Evolutionary conservation across 2,329 filamentous ascomycete genomes (phyloP).

Genomic region (Tolypocladium guangdongense): DNA sequence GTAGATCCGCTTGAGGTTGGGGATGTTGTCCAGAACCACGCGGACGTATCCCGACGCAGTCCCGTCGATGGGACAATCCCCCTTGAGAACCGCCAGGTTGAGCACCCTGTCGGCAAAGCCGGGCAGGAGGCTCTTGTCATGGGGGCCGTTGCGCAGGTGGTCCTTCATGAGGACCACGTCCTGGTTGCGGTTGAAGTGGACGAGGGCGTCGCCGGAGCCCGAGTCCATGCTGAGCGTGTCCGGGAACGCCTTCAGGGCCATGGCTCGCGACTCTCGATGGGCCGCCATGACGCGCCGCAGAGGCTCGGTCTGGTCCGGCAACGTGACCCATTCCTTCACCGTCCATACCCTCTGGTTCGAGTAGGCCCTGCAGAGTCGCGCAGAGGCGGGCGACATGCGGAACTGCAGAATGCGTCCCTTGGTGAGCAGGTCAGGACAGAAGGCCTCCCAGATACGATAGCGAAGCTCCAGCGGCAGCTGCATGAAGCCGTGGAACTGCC

Average conservation of each 20-base stretch:
- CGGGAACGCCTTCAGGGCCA: constrained; percentile 20
- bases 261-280: constrained; percentile 23
- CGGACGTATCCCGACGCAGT: background rate
- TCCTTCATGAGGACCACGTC: constrained; percentile 20
- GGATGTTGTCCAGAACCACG: constrained; percentile 8
- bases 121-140: constrained; percentile 7
- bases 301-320: constrained; percentile 16
- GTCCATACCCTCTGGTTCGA: constrained; percentile 4
- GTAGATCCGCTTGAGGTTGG: constrained; percentile 17
- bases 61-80: background rate
- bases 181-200: constrained; percentile 18
- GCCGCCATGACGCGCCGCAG: constrained; percentile 21
- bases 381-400: background rate
- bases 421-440: constrained; percentile 16
- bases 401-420: constrained; percentile 12
- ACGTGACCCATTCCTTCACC: constrained; percentile 11
- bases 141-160: background rate
- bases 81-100: constrained; percentile 14
- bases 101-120: constrained; percentile 18
- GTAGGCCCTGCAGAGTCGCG: background rate
- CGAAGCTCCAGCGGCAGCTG: constrained; percentile 23
- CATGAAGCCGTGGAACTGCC: constrained; percentile 13
- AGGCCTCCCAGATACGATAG: constrained; percentile 20
- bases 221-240: constrained; percentile 18
- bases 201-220: constrained; percentile 10